These are phyloP conservation scores for Vinca minor DNA, from an alignment of 257 asterid species.

Conservation along the genomic window DNA sequence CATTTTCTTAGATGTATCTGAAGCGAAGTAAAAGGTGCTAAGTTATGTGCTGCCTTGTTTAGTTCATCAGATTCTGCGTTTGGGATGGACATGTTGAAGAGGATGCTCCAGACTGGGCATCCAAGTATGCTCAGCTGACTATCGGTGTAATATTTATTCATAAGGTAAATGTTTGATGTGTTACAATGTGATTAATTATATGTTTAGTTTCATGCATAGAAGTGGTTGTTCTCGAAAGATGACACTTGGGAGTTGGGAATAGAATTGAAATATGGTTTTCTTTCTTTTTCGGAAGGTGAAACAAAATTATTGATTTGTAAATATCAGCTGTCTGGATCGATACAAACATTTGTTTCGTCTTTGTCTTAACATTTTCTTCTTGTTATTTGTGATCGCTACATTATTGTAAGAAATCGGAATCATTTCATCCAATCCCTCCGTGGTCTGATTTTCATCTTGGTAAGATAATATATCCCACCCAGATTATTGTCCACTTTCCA, in stretches of 20 bases:
- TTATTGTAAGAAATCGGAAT: neutral
- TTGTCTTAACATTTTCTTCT: neutral
- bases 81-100: slow-evolving; percentile 91
- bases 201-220: slow-evolving; percentile 17
- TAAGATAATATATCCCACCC: too few relatives aligned
- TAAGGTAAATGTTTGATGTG: slow-evolving; percentile 20
- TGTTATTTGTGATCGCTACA: neutral
- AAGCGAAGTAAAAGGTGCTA: slow-evolving; percentile 40
- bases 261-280: too few relatives aligned
- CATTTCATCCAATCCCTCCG: neutral
- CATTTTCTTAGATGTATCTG: slow-evolving; percentile 21
- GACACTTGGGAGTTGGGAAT: too few relatives aligned
- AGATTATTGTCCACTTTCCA: too few relatives aligned
- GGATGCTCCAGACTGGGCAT: slow-evolving; percentile 97
- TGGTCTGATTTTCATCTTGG: too few relatives aligned
- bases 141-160: slow-evolving; percentile 15
- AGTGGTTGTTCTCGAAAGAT: slow-evolving; percentile 16
- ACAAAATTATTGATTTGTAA: slow-evolving; percentile 19
- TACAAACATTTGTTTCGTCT: neutral
- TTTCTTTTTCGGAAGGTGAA: neutral
- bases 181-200: slow-evolving; percentile 27
- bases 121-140: slow-evolving; percentile 82
- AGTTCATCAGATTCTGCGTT: slow-evolving; percentile 97
- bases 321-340: slow-evolving; percentile 14
- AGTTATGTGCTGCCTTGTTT: slow-evolving; percentile 53